Evolutionary conservation across 1,284 basidiomycete genomes (phyloP), one percentile per base, ranked within the genome.

Genomic region (Paramarasmius palmivorus): DNA sequence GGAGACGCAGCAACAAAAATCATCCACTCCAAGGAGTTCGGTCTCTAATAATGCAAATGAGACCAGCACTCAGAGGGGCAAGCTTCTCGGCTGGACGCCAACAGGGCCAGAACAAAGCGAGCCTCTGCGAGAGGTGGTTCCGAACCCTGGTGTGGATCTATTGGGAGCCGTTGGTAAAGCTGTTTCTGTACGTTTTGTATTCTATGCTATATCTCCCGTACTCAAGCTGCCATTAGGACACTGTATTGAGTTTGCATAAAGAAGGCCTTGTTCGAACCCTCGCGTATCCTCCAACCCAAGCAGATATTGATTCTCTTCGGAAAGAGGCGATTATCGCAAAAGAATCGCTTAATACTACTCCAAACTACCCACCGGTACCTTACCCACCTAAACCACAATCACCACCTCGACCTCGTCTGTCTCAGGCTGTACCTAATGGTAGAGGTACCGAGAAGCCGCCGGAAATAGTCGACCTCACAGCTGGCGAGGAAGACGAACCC

Each of bases 131-230:
- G 25, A 40, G 5, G 10, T 17, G 22, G 17, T 4, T 15, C 4
- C 7, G 23, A 23, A n/a, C 7, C 12, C 25, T 10, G 49, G 19
- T 10, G 8, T 38, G 19, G 49, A 50, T 40, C 29, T 50, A 17
- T 35, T 50, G 6, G 36, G 19, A 25, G 37, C 49, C 25, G 37
- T 50, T 26, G 49, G 49, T 3, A 50, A 38, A 26, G 49, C 49
- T 12, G 37, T 50, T 1, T 37, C 34, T 17, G 49, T 50, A 46
- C 15, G 44, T 46, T 15, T 14, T 26, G 15, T 15, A 14, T 29
- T 26, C n/a, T 15, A 12, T 26, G n/a, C 26, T 32, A 14, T 22
- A 12, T 19, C 9, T 17, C 44, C 7, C 26, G 2, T 10, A 4
- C 14, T 15, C 26, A 8, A 25, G 14, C 2, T 25, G 8, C 38